These are phyloP conservation scores for Suillus subaureus DNA, from an alignment of 768 basidiomycete genomes.

Conservation along the genomic window DNA sequence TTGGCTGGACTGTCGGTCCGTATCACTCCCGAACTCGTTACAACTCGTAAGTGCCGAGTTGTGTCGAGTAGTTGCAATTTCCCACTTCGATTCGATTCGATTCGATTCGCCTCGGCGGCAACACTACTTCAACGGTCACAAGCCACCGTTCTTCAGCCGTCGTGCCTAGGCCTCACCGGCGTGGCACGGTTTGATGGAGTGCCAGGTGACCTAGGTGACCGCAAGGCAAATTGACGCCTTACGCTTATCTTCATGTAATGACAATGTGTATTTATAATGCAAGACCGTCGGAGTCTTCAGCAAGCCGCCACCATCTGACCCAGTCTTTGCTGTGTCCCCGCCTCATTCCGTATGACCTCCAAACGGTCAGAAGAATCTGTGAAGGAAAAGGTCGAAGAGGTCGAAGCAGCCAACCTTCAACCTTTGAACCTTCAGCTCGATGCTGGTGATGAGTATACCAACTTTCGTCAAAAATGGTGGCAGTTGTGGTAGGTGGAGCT, in stretches of 20 bases:
- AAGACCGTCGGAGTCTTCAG: background rate
- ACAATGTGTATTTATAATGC: background rate
- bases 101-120: too few relatives aligned
- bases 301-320: too few relatives aligned
- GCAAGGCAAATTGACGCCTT: background rate
- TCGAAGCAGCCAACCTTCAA: background rate
- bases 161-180: too few relatives aligned
- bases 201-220: background rate
- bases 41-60: too few relatives aligned
- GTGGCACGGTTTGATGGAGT: background rate
- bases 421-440: constrained; percentile 38
- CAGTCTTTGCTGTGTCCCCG: background rate
- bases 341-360: background rate
- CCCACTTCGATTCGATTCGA: too few relatives aligned
- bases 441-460: constrained; percentile 39
- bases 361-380: background rate
- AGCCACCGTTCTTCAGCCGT: background rate
- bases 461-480: constrained; percentile 52
- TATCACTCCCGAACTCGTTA: too few relatives aligned
- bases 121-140: background rate
- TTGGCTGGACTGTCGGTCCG: too few relatives aligned
- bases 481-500: constrained; percentile 49
- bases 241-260: background rate
- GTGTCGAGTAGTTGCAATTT: too few relatives aligned
- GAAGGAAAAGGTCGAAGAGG: background rate